Conservation (phyloP, 164 flowering plant genomes). For the Magnolia sinica region DNA sequence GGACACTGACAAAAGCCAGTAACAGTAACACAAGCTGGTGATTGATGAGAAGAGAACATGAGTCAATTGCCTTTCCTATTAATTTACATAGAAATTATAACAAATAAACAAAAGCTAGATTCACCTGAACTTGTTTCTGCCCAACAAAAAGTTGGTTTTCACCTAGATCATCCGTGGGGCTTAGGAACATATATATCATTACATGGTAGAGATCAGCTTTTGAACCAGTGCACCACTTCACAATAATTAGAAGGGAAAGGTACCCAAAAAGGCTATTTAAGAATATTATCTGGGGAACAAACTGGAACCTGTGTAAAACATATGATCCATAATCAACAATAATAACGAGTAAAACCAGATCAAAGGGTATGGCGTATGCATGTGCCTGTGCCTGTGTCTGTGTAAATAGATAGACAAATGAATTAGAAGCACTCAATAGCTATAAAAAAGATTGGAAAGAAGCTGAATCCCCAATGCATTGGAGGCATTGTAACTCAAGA, state of each 20-base stretch:
- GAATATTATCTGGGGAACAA: slow-evolving; percentile 90
- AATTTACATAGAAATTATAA: neutral
- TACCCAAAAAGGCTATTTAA: slow-evolving; percentile 90
- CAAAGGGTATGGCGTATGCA: neutral
- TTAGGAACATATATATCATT: slow-evolving; percentile 97
- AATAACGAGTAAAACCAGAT: neutral
- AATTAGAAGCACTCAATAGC: no score
- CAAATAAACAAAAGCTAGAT: neutral
- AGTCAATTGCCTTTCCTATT: neutral
- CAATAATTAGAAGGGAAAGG: slow-evolving; percentile 77
- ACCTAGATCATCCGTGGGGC: slow-evolving; percentile 94
- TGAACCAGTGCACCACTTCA: slow-evolving; percentile 95
- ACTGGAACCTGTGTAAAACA: slow-evolving; percentile 70
- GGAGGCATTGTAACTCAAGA: no score
- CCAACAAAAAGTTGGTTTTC: slow-evolving; percentile 94
- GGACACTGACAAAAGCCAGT: slow-evolving; percentile 83
- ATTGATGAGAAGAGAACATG: slow-evolving; percentile 8
- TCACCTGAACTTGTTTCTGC: slow-evolving; percentile 82
- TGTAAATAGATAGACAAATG: neutral
- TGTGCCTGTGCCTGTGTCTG: neutral
- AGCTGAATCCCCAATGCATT: no score
- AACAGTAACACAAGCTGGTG: slow-evolving; percentile 64
- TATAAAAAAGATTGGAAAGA: no score
- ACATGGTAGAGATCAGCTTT: slow-evolving; percentile 88
- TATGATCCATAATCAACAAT: neutral